Base-by-base conservation (phyloP, 495 filamentous ascomycete genomes). In the Geopyxis carbonaria region DNA sequence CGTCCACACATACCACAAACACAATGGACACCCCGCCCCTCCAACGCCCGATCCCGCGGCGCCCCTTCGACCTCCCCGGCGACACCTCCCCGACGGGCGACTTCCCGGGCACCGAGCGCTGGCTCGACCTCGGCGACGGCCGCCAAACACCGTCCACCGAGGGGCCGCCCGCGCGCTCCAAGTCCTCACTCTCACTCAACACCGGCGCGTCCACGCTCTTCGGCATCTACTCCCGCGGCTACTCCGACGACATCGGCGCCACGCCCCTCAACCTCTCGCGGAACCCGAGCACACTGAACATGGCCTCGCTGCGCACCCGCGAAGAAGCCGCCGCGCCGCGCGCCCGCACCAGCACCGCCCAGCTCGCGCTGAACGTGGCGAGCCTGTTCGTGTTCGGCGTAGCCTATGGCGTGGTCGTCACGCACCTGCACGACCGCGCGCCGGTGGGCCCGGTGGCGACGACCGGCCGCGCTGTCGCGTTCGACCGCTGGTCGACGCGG, bases 191-290 rank as follows among this genome's bases (percentile, higher is more conserved):
- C 49, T 92, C 93, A 55, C 68, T 97, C 37, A 93, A 85, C 19
- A 74, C 79, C 9, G n/a, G n/a, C n/a, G n/a, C n/a, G n/a, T 81
- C 81, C 2, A 93, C 89, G 1, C 72, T 95, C 0, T 78, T 75
- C 46, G 89, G 89, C 32, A 97, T 95, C 55, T 95, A 87, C 61
- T 69, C 73, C 10, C 80, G n/a, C n/a, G n/a, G n/a, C n/a, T 14
- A 76, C 10, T 72, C 70, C 27, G 37, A 56, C 36, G 32, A 38
- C n/a, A 47, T 46, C 42, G 41, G 43, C 18, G 53, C 60, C 19
- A 57, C 61, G 27, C 47, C 57, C 14, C 50, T 47, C 18, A 64
- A 62, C 0, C 60, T 50, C 16, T 50, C 47, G 2, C 36, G 42
- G 13, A 41, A 31, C 22, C 36, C 47, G 6, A 49, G 45, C 5